Evolutionary conservation across 305 asterid genomes (phyloP), one percentile per base, ranked within the genome.

Genomic region (Solanum hybrid): DNA sequence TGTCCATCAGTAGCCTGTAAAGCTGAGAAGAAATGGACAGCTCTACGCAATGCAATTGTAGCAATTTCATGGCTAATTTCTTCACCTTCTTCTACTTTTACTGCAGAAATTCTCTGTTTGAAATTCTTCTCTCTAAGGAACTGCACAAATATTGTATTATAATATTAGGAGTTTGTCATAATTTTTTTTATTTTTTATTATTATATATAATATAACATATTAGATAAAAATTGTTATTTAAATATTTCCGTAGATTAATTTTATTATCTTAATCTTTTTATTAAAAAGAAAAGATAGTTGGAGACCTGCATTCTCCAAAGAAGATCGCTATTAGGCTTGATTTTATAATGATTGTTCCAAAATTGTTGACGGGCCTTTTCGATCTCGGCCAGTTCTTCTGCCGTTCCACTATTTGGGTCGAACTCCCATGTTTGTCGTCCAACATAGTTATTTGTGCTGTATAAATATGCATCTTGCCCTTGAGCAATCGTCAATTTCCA

Each of bases 1-100:
- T 97, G 99, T 36, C 99, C 99, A 79, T 97, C 99, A 57, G 88
- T 91, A 20, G 98, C 98, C 92, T 97, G 99, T 93, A 96, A 91
- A 45, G 99, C 99, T 4, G 98, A 94, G 87, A 94, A 96, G 93
- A 97, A 95, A 45, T 91, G 91, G 37, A 95, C 96, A 3, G 97
- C 97, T 76, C 99, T 93, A 31, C 92, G 94, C 92, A 96, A 91
- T 4, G 98, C 86, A 88, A 91, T 26, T 45, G 98, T 93, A 72
- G 98, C 97, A 29, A 91, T 87, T 89, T 95, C 97, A 45, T 93
- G 90, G 33, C 93, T 94, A 84, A 97, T 92, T 38, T 95, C 97
- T 91, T 95, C 97, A 7, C 91, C 98, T 8, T 96, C 98, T 37
- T 91, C 96, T 36, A 96, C 95, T 92, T 94, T 97, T 89, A 95